Base-by-base conservation (phyloP, 192 early-diverging fungal genomes). In the Coemansia sp. region DNA sequence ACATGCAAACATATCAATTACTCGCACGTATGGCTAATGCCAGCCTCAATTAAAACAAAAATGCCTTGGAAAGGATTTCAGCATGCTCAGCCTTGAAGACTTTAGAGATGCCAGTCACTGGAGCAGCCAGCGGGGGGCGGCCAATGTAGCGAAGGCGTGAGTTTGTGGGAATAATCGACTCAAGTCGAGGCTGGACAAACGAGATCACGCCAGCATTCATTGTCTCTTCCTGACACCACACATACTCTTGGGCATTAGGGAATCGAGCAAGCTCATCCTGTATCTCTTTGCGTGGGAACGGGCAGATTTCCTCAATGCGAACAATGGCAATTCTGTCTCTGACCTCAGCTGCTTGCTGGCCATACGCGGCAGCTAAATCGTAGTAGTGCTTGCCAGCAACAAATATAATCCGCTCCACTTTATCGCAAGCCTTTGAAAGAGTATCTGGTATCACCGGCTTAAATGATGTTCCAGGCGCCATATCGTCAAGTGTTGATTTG, bases 321-420 rank as follows among this genome's bases (percentile, higher is more conserved):
- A 96, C 81, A 74, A 98, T 72, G 1, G 92, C 91, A 39, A 98
- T 82, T 51, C 63, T 70, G 47, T 81, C 66, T 26, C 81, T 73
- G 13, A 80, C 46, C 11, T 78, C 81, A 39, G 80, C 83, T 18
- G 57, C 66, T 23, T 78, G 70, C 4, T 45, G 50, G 28, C 38
- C 50, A 55, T 87, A 79, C 58, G 92, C 88, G 68, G 91, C 94
- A 8, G 84, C 79, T 7, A 98, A 78, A 57, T 98, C 94, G 57
- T 96, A 98, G 62, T 93, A 96, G 28, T 94, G 60, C 77, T 94
- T 96, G 41, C 96, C 96, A 23, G 87, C 85, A 37, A 93, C 87
- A 65, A 98, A 94, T 20, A 96, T 68, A 16, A 98, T 84, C 15
- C 68, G 58, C 30, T 46, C 49, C 42, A 84, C 75, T 33, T 52